phyloP scores from a whole-genome alignment of 306 rosid species.

The Myrica gale region DNA sequence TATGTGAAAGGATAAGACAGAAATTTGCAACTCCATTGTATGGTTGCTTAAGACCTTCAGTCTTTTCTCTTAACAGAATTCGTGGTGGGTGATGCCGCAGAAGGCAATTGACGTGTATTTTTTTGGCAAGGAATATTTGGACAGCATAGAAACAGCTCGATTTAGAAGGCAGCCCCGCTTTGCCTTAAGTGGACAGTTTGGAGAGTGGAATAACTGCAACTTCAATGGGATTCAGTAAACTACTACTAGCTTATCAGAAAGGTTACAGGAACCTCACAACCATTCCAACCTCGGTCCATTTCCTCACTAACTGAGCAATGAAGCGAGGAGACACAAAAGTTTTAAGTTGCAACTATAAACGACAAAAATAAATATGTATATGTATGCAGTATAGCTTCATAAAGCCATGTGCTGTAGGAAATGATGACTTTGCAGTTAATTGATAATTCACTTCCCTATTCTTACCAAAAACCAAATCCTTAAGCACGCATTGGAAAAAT shows the following conservation, averaged over 20 bases:
- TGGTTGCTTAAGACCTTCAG: not conserved
- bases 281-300: not conserved
- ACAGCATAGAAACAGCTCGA: not conserved
- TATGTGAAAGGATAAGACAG: not conserved
- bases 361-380: no score
- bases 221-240: not conserved
- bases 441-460: constrained; percentile 7
- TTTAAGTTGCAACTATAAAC: no score
- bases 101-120: not conserved
- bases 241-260: not conserved
- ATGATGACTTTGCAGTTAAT: not conserved
- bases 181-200: not conserved
- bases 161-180: not conserved
- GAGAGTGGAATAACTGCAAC: not conserved
- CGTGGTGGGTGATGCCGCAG: not conserved
- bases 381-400: no score
- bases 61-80: not conserved
- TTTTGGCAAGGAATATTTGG: not conserved
- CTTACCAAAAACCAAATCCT: constrained; percentile 8
- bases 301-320: not conserved
- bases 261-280: not conserved
- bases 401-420: not conserved
- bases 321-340: not conserved
- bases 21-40: not conserved
- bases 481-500: constrained; percentile 8